Base-by-base conservation (phyloP, 1,139 yeast genomes). In the Suhomyces kunorum region DNA sequence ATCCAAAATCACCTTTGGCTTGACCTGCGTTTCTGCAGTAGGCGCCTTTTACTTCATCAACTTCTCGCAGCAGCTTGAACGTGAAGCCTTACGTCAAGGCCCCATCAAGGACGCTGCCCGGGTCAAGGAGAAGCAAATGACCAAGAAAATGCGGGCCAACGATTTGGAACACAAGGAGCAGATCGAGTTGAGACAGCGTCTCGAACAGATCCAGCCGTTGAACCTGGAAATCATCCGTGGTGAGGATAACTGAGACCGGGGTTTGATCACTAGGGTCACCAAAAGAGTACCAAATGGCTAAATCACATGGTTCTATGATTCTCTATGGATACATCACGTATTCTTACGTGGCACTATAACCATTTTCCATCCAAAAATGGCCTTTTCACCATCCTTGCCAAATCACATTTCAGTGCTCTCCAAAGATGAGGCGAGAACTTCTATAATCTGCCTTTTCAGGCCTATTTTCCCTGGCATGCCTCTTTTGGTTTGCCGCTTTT, bases 101-200 rank as follows among this genome's bases (percentile, higher is more conserved):
- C 94, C 95, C 8, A 78, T 84, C 55, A 82, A 81, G 53, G 95
- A 86, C 56, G 87, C 87, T 9, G 80, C 74, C 47, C 66, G 92
- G 43, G 61, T 80, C 48, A 66, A 71, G 38, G 74, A 69, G 39
- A 78, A 77, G 56, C 42, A 46, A 29, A 51, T 59, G 49, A 61
- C 64, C 39, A 60, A 61, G 54, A 72, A 73, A 52, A 70, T 68
- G 53, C 50, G 59, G 47, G 77, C 77, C 39, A 86, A 92, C 55
- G 76, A 78, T 40, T 68, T 74, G 34, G 97, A 89, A 51, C 94
- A 89, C 59, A 81, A 78, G 46, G 75, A 81, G 46, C 97, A 89
- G 60, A 77, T 78, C 56, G 76, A 76, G 53, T 74, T 88, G 53
- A 72, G 80, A 47, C 76, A 78, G 45, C 74, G 83, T 56, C 81